phyloP scores from a whole-genome alignment of 2,329 filamentous ascomycete genomes.

The Monosporascus sp. region DNA sequence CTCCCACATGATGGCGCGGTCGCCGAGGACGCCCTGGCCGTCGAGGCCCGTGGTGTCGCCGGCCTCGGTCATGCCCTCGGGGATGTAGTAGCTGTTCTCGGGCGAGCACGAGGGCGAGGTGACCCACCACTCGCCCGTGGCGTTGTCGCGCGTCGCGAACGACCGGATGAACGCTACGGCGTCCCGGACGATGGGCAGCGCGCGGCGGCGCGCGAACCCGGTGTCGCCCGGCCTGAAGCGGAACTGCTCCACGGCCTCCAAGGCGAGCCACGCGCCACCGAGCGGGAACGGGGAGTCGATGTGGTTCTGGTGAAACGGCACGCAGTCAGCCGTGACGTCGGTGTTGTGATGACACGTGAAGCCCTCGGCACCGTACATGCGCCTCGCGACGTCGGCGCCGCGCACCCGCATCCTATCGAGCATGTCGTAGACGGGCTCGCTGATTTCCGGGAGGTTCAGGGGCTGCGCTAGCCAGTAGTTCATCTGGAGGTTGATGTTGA shows the following conservation, averaged over 20 bases:
- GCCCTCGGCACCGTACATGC: conserved; percentile 16
- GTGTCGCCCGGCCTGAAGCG: conserved; percentile 2
- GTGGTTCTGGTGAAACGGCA: conserved; percentile 6
- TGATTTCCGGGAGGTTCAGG: conserved; percentile 14
- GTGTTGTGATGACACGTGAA: conserved; percentile 19
- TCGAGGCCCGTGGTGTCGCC: conserved; percentile 4
- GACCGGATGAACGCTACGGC: conserved; percentile 2
- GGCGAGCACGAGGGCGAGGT: conserved; percentile 5
- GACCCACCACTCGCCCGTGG: conserved; percentile 1
- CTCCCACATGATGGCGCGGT: conserved; percentile 7
- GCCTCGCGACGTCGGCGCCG: conserved; percentile 18
- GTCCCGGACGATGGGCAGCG: conserved; percentile 3
- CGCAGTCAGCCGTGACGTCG: conserved; percentile 17
- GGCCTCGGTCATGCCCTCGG: neutral
- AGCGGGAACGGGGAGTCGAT: conserved; percentile 3
- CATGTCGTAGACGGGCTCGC: conserved; percentile 13
- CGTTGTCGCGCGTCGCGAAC: neutral
- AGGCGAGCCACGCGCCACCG: conserved; percentile 4
- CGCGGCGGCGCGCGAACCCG: conserved; percentile 1
- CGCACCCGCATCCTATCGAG: conserved; percentile 5
- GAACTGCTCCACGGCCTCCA: conserved; percentile 5
- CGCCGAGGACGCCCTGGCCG: conserved; percentile 1
- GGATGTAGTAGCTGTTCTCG: conserved; percentile 9
- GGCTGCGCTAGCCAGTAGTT: conserved; percentile 42
- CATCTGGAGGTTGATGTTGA: conserved; percentile 49